Base-by-base conservation (phyloP, 106 monocot genomes). In the Apostasia ramifera region DNA sequence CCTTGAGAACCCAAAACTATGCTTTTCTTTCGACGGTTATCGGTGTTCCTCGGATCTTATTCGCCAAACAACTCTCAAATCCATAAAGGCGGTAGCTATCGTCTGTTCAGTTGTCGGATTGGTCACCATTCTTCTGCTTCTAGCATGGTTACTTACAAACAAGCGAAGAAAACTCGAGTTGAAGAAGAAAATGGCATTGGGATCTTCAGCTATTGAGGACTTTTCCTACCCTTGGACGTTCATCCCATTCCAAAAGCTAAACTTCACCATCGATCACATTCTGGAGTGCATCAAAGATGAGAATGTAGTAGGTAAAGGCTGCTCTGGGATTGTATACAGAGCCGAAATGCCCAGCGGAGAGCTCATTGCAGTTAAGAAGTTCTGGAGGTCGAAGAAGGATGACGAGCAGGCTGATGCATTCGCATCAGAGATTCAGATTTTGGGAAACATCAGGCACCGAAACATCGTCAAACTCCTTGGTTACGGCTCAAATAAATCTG, bases 341-440 rank as follows among this genome's bases (percentile, higher is more conserved):
- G 89, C 89, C 15, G 82, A 90, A 44, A 83, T 90, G 89, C 83
- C 89, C 8, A 86, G 75, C 40, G 89, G 89, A 46, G 89, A 90
- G 68, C 10, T 83, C 15, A 61, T 90, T 4, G 89, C 89, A 0
- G 89, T 90, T 7, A 90, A 90, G 73, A 85, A 86, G 64, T 78
- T 90, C 1, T 86, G 89, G 83, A 76, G 71, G 51, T 63, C 77
- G 8, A 84, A 71, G 73, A 75, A 75, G 61, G 86, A 80, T 40
- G 91, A 86, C n/a, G 80, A 80, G 44, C 61, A 53, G 8, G n/a
- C 67, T 0, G 83, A 78, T 52, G 61, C 80, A 38, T 83, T 90
- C 47, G 75, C 77, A 0, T 74, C 89, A 1, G 89, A 90, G 75
- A 86, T 90, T 70, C 80, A 82, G 59, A 86, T 83, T 14, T 67